Base-by-base conservation (phyloP, 495 filamentous ascomycete species). In the Durotheca rogersii region DNA sequence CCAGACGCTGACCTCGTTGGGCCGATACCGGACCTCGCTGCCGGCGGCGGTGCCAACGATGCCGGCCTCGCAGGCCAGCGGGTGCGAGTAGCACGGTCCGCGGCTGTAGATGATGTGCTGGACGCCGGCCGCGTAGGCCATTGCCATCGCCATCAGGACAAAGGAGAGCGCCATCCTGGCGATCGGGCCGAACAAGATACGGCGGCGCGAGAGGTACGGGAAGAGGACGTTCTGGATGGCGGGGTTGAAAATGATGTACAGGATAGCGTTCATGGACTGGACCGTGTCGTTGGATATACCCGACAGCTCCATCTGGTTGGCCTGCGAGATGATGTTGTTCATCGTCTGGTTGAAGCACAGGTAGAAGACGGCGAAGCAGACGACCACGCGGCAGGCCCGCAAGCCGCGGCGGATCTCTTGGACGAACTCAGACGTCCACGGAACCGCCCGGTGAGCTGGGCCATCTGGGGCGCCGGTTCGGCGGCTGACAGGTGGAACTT, bases 361-460 rank as follows among this genome's bases (percentile, higher is more conserved):
- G 76, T 78, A 85, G 62, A 76, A 83, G 9, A 84, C 62, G 19
- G 75, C 76, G 47, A 75, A 76, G 59, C 74, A 80, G 42, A 76
- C 1, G 29, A 45, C 27, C 2, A 45, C 41, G 21, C 31, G 27
- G 16, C 57, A 61, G 9, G 62, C 61, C 15, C 48, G 15, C 7
- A 69, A 51, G 27, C 59, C 54, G 7, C 41, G 36, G 11, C 53
- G 51, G 25, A 70, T 47, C 19, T 45, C 41, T 15, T 45, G 29
- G 16, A 45, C 29, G 10, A 45, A 45, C 6, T 15, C 17, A 2
- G 27, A 32, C 7, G 27, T 45, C 41, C 41, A 45, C 4, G 41
- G 41, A 20, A 45, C 6, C 23, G n/a, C 16, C 30, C 7, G 15
- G 16, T 25, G 4, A 30, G 27, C 10, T 6, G 27, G n/a, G 18